phyloP scores from a whole-genome alignment of 2,329 filamentous ascomycete genomes.

The Trichoderma semiorbis region DNA sequence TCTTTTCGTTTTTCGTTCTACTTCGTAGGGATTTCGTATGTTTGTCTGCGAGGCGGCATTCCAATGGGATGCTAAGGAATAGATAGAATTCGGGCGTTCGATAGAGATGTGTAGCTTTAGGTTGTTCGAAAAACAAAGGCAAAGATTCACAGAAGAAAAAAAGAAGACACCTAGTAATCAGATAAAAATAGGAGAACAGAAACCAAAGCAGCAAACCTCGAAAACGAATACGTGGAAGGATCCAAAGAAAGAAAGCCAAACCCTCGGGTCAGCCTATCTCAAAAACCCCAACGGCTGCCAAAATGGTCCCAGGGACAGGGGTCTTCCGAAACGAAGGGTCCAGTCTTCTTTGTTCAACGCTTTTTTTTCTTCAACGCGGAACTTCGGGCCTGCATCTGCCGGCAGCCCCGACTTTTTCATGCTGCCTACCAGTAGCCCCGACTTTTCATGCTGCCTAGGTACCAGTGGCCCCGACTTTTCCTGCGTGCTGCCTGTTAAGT shows the following conservation, averaged over 20 bases:
- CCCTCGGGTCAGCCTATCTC: not conserved
- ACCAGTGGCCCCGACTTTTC: not conserved
- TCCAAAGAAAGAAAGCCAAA: not conserved
- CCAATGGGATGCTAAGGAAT: not conserved
- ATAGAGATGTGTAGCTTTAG: not conserved
- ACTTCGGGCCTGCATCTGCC: not conserved
- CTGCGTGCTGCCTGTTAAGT: not conserved
- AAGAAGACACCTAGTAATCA: not conserved
- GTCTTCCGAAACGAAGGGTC: not conserved
- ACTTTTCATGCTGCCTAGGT: not conserved
- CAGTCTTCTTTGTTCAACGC: not conserved
- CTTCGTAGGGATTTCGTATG: not conserved
- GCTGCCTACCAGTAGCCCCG: not conserved
- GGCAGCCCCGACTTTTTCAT: not conserved
- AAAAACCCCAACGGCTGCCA: not conserved
- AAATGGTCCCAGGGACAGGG: not conserved
- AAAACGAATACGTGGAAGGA: constrained; percentile 12
- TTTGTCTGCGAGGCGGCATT: not conserved
- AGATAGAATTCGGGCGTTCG: not conserved
- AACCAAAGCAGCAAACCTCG: not conserved
- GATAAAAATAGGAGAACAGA: not conserved
- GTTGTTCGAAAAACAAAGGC: not conserved
- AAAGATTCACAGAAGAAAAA: not conserved
- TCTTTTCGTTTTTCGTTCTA: not conserved
- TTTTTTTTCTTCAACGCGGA: not conserved